Base-by-base conservation (phyloP, 1,284 basidiomycete genomes). In the Sporisorium iseilematis-ciliati region DNA sequence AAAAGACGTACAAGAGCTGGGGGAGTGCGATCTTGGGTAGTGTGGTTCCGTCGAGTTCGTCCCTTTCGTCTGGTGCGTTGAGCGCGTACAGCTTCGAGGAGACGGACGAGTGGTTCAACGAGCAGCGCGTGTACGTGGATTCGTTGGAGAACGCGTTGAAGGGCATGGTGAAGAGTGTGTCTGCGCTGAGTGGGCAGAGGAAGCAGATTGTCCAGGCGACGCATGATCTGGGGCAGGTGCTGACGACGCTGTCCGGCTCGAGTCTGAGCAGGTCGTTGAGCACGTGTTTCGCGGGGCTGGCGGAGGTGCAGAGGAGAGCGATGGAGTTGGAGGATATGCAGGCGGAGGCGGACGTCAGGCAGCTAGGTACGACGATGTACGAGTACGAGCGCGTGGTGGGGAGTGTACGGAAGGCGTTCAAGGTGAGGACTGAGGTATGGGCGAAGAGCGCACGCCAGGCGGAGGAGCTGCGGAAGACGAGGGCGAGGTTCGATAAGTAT, bases 31-130 rank as follows among this genome's bases (percentile, higher is more conserved):
- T 70, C 20, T 45, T 65, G 14, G 77, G 71, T 20, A 57, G 43
- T 25, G 57, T 82, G 3, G 77, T 79, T 7, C 77, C 81, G 1
- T 58, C 63, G n/a, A 70, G 70, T 0, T 80, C 78, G 14, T 58
- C 80, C 11, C 69, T 66, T 14, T 72, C 75, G 21, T 57, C 67
- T 12, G 68, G 72, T 10, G 58, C 72, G 16, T 43, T 73, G 18
- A 71, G 67, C 12, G 94, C 93, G 1, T 90, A 92, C 8, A 90
- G 92, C 60, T 99, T 96, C 85, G 89, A 93, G 76, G 96, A 99
- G 86, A 92, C 91, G 16, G 96, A 99, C 82, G 95, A 97, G 90
- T 99, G 95, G 94, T 99, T 98, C 80, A 93, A 97, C 80, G 89
- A 90, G 73, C 92, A 95, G 84, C 93, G 92, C 67, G 86, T 88